Evolutionary conservation across 2,329 filamentous ascomycete genomes (phyloP).

Genomic region (Metarhizium anisopliae): DNA sequence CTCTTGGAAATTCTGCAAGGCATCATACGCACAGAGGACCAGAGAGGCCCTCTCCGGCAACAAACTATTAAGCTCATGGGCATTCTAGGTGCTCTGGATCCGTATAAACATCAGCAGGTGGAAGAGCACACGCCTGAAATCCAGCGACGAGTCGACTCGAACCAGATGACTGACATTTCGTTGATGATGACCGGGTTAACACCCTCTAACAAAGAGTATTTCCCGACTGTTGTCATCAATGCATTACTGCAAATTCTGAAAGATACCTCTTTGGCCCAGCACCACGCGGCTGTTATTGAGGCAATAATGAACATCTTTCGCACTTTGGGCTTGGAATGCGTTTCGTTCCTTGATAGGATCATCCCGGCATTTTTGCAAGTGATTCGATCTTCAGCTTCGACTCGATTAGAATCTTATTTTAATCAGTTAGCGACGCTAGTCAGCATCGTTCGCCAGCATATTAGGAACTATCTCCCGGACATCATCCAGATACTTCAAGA

Average conservation of each 20-base stretch:
- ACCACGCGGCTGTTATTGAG: slow-evolving; percentile 90
- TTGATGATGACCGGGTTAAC: slow-evolving; percentile 97
- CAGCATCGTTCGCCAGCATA: slow-evolving; percentile 92
- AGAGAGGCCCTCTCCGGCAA: slow-evolving; percentile 73
- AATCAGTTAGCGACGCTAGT: slow-evolving; percentile 91
- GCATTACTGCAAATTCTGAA: slow-evolving; percentile 87
- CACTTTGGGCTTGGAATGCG: slow-evolving; percentile 90
- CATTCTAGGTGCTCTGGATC: slow-evolving; percentile 88
- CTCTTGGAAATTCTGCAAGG: slow-evolving; percentile 86
- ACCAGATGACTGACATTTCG: slow-evolving; percentile 80
- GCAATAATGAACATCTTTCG: slow-evolving; percentile 99
- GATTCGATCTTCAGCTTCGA: slow-evolving; percentile 70
- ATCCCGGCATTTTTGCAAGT: slow-evolving; percentile 89
- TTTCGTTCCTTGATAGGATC: slow-evolving; percentile 87
- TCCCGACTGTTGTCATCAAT: slow-evolving; percentile 95
- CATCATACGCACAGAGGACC: slow-evolving; percentile 84
- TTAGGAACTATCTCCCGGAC: slow-evolving; percentile 77
- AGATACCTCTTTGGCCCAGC: slow-evolving; percentile 79
- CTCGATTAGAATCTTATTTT: slow-evolving; percentile 88
- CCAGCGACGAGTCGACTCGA: slow-evolving; percentile 55
- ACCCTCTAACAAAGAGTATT: slow-evolving; percentile 96
- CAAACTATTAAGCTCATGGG: slow-evolving; percentile 97
- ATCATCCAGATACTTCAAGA: slow-evolving; percentile 83
- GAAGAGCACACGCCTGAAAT: slow-evolving; percentile 81
- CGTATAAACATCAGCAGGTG: slow-evolving; percentile 88